A percentile compares a stretch with the other conserved stretches of the same genome.
These are phyloP conservation scores for Bruguiera gymnorhiza DNA, from an alignment of 345 rosid species.

Conservation along the genomic window DNA sequence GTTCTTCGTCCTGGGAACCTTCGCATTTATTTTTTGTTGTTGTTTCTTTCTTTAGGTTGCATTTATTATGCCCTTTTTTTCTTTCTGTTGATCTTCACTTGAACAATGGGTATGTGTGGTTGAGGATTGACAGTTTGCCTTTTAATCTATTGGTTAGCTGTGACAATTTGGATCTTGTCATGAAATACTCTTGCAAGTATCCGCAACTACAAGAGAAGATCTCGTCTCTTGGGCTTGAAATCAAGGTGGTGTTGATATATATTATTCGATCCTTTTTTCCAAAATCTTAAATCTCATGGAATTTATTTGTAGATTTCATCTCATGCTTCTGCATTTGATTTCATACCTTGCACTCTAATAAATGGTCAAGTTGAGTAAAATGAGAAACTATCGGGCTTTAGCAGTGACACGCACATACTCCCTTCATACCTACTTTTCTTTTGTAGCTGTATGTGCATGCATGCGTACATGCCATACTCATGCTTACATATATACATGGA, in stretches of 20 bases:
- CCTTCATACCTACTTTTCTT: neutral
- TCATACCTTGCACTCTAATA: too few species aligned
- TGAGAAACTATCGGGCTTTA: too few species aligned
- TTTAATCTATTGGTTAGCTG: conserved; percentile 60
- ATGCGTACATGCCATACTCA: too few species aligned
- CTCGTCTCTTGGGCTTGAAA: conserved; percentile 59
- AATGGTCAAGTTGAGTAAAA: neutral
- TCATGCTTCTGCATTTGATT: too few species aligned
- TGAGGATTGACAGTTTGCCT: conserved; percentile 68
- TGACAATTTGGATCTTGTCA: conserved; percentile 74
- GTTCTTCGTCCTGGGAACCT: neutral
- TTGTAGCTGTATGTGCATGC: neutral
- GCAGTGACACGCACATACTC: neutral
- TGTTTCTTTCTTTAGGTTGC: neutral
- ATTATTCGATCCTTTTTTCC: neutral
- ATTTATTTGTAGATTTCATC: too few species aligned
- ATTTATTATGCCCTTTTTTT: conserved; percentile 11
- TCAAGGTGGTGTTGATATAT: conserved; percentile 40
- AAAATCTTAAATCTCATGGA: too few species aligned
- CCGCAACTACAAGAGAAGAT: conserved; percentile 51
- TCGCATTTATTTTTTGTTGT: neutral
- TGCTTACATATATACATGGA: neutral
- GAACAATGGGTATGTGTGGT: conserved; percentile 69
- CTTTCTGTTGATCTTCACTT: conserved; percentile 38
- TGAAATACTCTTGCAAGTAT: conserved; percentile 63